phyloP scores from a whole-genome alignment of 257 asterid genomes.

The Cynanchum wilfordii region DNA sequence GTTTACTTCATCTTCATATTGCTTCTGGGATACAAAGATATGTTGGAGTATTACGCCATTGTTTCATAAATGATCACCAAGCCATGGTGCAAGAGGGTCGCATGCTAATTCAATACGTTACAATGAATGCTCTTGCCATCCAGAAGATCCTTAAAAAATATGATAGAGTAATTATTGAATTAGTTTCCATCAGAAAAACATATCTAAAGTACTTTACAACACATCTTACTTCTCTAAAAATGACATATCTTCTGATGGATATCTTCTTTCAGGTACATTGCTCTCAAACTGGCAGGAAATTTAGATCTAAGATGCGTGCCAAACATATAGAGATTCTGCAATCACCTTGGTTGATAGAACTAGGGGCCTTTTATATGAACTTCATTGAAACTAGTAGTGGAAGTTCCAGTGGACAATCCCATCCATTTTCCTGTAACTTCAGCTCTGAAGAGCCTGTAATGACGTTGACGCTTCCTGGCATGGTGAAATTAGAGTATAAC shows the following conservation, averaged over 20 bases:
- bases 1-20: conserved; percentile 63
- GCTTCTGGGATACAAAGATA: conserved; percentile 49
- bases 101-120: conserved; percentile 59
- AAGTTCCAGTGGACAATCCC: conserved; percentile 24
- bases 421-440: conserved; percentile 52
- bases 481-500: conserved; percentile 50
- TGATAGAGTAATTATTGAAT: conserved; percentile 51
- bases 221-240: not conserved
- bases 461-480: conserved; percentile 59
- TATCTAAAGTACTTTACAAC: not conserved
- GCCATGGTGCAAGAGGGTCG: conserved; percentile 57
- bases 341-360: conserved; percentile 80
- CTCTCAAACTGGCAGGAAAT: conserved; percentile 65
- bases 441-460: conserved; percentile 40
- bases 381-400: conserved; percentile 35
- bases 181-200: not conserved
- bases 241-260: not conserved
- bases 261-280: conserved; percentile 52
- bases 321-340: conserved; percentile 69
- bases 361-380: conserved; percentile 71
- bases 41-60: conserved; percentile 36
- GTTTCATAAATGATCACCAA: conserved; percentile 53
- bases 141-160: conserved; percentile 89
- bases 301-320: conserved; percentile 60
- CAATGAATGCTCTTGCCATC: conserved; percentile 81